These are phyloP conservation scores for Pezicula neosporulosa DNA, from an alignment of 2,329 filamentous ascomycete species.

Conservation along the genomic window DNA sequence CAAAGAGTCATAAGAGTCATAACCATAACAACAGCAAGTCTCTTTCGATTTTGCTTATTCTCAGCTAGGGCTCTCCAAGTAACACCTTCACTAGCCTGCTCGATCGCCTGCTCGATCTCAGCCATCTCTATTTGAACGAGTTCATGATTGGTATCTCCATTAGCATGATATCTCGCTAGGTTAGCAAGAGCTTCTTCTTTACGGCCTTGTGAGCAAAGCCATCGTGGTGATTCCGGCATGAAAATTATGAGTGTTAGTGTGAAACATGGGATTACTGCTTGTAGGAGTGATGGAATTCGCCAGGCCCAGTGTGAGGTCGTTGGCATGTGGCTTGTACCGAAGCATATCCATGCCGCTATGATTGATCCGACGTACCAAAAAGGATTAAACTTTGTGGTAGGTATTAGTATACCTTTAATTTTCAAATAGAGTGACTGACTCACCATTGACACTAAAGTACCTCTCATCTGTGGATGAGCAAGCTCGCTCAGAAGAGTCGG, in stretches of 20 bases:
- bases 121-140: conserved; percentile 1
- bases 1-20: background rate
- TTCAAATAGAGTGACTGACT: background rate
- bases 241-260: background rate
- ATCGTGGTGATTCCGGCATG: conserved; percentile 2
- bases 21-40: background rate
- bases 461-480: conserved; percentile 1
- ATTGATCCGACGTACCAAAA: conserved; percentile 46
- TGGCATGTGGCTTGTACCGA: conserved; percentile 37
- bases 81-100: conserved; percentile 7
- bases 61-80: conserved; percentile 12
- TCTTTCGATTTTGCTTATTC: background rate
- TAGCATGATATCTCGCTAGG: conserved; percentile 52
- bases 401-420: no score
- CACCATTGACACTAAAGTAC: conserved; percentile 1
- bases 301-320: conserved; percentile 31
- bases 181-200: conserved; percentile 30
- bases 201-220: background rate
- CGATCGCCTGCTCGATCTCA: background rate
- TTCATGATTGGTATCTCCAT: conserved; percentile 24
- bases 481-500: conserved; percentile 1
- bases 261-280: background rate
- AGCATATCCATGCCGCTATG: conserved; percentile 36
- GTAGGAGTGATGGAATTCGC: conserved; percentile 35
- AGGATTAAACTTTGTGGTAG: conserved; percentile 49